Percentiles rank a stretch among this genome's conserved stretches.
These are phyloP conservation scores for Adansonia rubrostipa DNA, from an alignment of 441 rosid genomes.

Conservation along the genomic window DNA sequence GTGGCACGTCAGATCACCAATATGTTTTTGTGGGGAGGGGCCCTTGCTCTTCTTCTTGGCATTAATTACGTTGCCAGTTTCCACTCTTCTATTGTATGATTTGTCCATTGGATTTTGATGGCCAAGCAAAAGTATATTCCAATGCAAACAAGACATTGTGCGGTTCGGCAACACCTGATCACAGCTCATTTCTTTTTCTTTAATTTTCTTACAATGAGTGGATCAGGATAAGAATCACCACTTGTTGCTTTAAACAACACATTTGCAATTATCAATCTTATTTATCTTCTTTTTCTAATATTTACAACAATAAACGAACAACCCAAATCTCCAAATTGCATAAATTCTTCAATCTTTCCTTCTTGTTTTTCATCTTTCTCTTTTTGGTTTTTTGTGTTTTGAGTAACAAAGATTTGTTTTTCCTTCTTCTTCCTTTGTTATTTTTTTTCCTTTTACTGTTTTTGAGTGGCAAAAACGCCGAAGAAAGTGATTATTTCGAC, in stretches of 20 bases:
- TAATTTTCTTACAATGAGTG: conserved; percentile 23
- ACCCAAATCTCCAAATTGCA: conserved; percentile 14
- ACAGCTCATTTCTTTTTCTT: background rate
- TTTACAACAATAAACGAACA: background rate
- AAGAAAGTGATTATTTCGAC: conserved; percentile 27
- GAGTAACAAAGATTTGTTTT: background rate
- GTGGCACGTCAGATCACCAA: background rate
- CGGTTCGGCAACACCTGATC: background rate
- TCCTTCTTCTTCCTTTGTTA: background rate
- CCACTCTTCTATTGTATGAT: background rate
- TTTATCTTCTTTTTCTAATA: background rate
- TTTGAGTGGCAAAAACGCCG: background rate
- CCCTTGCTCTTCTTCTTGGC: background rate
- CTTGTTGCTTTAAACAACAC: conserved; percentile 21
- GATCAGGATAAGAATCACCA: conserved; percentile 53
- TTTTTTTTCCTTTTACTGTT: no score
- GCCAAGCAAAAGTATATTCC: background rate
- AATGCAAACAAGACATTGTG: background rate
- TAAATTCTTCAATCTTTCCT: background rate
- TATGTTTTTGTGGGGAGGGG: background rate
- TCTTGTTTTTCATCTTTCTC: background rate
- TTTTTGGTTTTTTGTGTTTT: background rate
- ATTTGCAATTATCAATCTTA: background rate
- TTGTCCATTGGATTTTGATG: no score
- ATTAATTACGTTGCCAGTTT: conserved; percentile 4